Base-by-base conservation (phyloP, 2,329 filamentous ascomycete genomes). In the Claviceps sp. region DNA sequence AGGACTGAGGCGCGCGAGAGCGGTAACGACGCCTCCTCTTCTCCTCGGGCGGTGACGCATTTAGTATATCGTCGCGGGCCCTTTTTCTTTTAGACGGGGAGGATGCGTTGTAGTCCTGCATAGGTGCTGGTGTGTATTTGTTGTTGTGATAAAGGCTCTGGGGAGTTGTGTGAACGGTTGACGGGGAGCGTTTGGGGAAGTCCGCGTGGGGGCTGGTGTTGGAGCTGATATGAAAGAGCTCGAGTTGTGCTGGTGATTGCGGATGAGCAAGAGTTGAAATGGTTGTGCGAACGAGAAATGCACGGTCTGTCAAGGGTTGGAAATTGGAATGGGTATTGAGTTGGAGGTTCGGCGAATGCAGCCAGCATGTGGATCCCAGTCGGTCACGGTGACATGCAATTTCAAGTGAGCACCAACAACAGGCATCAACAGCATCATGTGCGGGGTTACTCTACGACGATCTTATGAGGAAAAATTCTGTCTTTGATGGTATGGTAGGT, bases 11-110 rank as follows among this genome's bases (percentile, higher is more conserved):
- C 8, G 69, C 55, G 6, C 63, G 53, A 2, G 60, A 13, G 14
- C 70, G 64, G 50, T 67, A 69, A 51, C 56, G 56, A 26, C 67
- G 63, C 3, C 64, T 54, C 14, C 69, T 63, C 57, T 69, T 71
- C 53, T 72, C 69, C 9, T 53, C 55, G 0, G 51, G 47, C 18
- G 53, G 36, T 4, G 54, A 48, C 2, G 50, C n/a, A n/a, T 20
- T 37, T 2, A 16, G 16, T 16, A 18, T 41, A 36, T 2, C 14
- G 44, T 37, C 18, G 43, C 18, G 14, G 16, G 43, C 50, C 34
- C 53, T 53, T 52, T 58, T 56, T 50, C 62, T 63, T 22, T 44
- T 55, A 16, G 52, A n/a, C 40, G 50, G 38, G 1, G 54, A 16
- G 6, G 20, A 20, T 9, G 5, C 36, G 22, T 41, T 24, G 20